Base-by-base conservation (phyloP, 140 eudicot genomes). In the Cichorium intybus region DNA sequence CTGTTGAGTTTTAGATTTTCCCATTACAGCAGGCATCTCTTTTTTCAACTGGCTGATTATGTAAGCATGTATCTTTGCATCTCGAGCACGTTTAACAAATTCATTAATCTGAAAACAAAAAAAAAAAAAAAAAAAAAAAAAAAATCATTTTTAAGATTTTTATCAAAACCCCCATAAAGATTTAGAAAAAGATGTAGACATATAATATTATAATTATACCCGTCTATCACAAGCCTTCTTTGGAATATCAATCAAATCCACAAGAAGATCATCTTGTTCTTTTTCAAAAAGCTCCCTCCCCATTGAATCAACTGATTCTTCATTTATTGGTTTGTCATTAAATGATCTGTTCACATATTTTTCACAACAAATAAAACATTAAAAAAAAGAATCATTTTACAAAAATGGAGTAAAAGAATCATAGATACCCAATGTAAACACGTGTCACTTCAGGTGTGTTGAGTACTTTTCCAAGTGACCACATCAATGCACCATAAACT, bases 401-500 rank as follows among this genome's bases (percentile, higher is more conserved):
- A 20, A 37, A 18, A 24, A n/a, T 50, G 11, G 46, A 49, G n/a
- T n/a, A 9, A 49, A 55, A 63, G 58, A 64, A 56, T 46, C 77
- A 2, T n/a, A n/a, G n/a, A n/a, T 82, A 90, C 97, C 97, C 97
- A 45, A 90, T 84, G 61, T 90, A 90, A 11, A 90, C 97, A 21
- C 97, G 97, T 4, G 81, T 59, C 17, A 90, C 97, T 72, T 90
- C 97, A 5, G 97, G 97, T 11, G 97, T 87, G 73, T 90, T 84
- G 15, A 90, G 79, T 54, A 90, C 94, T 75, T 90, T 90, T 17
- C 97, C 97, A 34, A 90, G 96, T 6, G 97, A 90, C 97, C 97
- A 90, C 97, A 90, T 90, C 81, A 90, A 76, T 4, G 97, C 97
- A 58, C 97, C 97, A 14, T 90, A 90, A 10, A 90, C 97, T 67